Base-by-base conservation (phyloP, 2,329 filamentous ascomycete species). In the Fusarium nodosum region DNA sequence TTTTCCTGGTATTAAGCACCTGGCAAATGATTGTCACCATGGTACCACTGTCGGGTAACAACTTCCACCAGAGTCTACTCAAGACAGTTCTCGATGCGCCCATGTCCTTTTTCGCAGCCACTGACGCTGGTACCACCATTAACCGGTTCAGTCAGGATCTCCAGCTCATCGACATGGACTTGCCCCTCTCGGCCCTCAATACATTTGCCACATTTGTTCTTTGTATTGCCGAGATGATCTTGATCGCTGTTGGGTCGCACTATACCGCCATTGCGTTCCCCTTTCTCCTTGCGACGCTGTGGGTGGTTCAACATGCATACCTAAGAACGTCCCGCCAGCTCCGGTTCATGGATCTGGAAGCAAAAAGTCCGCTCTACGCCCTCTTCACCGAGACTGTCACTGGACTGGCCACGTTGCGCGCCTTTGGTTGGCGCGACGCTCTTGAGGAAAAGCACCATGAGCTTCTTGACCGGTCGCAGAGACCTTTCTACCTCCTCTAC, bases 261-360 rank as follows among this genome's bases (percentile, higher is more conserved):
- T 74, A 71, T 33, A 68, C 63, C 0, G 74, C 73, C 6, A 57
- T 69, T 1, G 63, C 68, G 0, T 72, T 72, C 22, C 66, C 66
- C 0, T 68, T 68, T 8, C 24, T 69, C 0, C 31, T 69, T 6
- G 60, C 26, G 1, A 50, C 56, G 1, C 15, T 75, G 31, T 75
- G 64, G 56, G 26, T 62, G 1, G 60, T 74, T 2, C 66, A 68
- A 1, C 65, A 69, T 12, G 26, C 46, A 1, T 64, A 87, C 64
- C 78, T 87, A 0, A 78, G 83, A 3, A 87, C 85, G 1, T 86
- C 84, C 0, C 82, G 84, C 0, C 85, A 87, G 69, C 72, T 87
- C 7, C 80, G 86, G 9, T 80, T 85, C 31, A 77, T 87, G 28
- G 86, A 87, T 54, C 75, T 87, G 1, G 85, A 87, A 68, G 79